Conservation (phyloP, 257 asterid genomes). For the Solanum bulbocastanum region DNA sequence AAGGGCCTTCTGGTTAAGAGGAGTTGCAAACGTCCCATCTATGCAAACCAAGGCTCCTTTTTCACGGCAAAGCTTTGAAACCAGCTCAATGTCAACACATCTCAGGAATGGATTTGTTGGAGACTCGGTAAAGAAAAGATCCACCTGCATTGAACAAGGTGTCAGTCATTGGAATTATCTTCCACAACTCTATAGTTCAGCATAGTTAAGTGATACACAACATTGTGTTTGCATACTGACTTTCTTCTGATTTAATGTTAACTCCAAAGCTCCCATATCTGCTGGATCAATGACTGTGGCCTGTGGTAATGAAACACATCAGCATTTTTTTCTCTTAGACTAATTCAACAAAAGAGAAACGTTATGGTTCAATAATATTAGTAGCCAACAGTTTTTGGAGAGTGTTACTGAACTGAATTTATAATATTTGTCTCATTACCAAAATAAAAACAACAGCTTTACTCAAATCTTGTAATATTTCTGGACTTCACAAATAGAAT, state of each 20-base stretch:
- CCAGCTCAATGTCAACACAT: conserved; percentile 87
- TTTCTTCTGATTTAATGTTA: conserved; percentile 53
- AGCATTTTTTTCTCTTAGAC: not conserved
- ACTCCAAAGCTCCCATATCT: conserved; percentile 68
- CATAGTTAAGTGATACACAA: not conserved
- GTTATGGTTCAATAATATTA: not conserved
- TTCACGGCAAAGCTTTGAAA: conserved; percentile 77
- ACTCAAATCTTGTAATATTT: not conserved
- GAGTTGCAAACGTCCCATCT: conserved; percentile 94
- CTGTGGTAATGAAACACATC: conserved; percentile 22
- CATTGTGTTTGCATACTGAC: conserved; percentile 25
- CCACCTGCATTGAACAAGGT: conserved; percentile 46
- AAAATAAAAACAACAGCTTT: not conserved
- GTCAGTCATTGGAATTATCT: not conserved
- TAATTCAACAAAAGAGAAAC: not conserved
- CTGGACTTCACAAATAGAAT: not conserved
- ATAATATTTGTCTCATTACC: not conserved
- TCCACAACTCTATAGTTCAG: not conserved
- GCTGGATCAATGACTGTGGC: conserved; percentile 95
- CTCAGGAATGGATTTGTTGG: conserved; percentile 92
- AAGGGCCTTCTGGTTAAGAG: conserved; percentile 88
- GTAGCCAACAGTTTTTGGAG: not conserved
- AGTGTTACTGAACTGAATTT: not conserved
- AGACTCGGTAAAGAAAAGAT: conserved; percentile 83
- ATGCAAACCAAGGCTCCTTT: conserved; percentile 77